Evolutionary conservation across 192 early-diverging fungal genomes (phyloP), one percentile per base, ranked within the genome.

Genomic region (Ramicandelaber brevisporus): DNA sequence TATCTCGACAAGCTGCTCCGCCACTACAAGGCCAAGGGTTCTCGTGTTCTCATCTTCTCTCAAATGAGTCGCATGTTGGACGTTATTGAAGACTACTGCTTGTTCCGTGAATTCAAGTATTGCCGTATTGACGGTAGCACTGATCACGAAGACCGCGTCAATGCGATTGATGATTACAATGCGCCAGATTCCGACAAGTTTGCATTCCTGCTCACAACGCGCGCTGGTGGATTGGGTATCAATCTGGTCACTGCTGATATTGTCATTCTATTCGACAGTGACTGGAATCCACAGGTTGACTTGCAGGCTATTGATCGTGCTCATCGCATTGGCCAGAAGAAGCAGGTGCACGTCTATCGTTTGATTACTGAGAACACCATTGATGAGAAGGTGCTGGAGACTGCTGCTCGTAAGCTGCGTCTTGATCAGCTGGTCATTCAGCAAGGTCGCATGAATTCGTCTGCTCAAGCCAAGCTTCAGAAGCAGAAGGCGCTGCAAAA

Each of bases 401-500:
- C 77, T 29, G 92, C 92, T n/a, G 82, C 86, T 13, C 86, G 92
- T 49, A 95, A 98, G 48, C 57, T 95, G 27, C 62, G 85, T 9
- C 56, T 98, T 11, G 92, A 98, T 44, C 85, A 95, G 52, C 59
- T 98, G 27, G 92, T 95, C n/a, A 95, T 95, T 46, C 92, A 98
- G 52, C 92, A 95, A 44, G 90, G 90, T 6, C 67, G 79, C 11
- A 50, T 75, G 20, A 44, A 62, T 4, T 76, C 78, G 51, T 45
- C 57, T 14, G 52, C 62, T 27, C 81, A 81, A 57, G 60, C 59
- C 31, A 47, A 35, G 6, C 20, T 40, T n/a, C 48, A 48, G 10
- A 49, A 57, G 24, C 38, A 57, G 29, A n/a, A n/a, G n/a, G n/a
- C n/a, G n/a, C n/a, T n/a, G 36, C 8, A 86, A 86, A 32, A n/a